Percentiles rank a stretch among this genome's conserved stretches.
Evolutionary conservation across 352 stramenopile genomes (phyloP).

Genomic region (Phytophthora capsici): DNA sequence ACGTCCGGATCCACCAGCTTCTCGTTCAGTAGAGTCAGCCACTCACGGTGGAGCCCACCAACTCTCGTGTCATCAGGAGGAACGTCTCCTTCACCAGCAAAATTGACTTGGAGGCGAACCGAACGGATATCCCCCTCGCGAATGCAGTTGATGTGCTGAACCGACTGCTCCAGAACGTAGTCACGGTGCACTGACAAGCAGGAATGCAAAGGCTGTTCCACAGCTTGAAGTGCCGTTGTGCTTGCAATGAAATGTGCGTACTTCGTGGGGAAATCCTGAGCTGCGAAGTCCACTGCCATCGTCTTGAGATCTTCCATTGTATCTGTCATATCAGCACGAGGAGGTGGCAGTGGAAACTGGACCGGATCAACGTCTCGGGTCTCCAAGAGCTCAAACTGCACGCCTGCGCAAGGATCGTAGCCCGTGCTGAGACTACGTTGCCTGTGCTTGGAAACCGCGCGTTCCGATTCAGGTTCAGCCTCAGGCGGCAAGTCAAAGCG

Average conservation of each 20-base stretch:
- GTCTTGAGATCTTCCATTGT: constrained; percentile 33
- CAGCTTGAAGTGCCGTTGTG: constrained; percentile 23
- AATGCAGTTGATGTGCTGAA: constrained; percentile 58
- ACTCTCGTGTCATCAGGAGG: constrained; percentile 51
- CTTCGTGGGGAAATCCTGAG: constrained; percentile 51
- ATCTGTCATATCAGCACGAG: constrained; percentile 23
- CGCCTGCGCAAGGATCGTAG: constrained; percentile 29
- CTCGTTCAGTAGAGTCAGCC: constrained; percentile 77
- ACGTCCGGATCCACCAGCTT: constrained; percentile 45
- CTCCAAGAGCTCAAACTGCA: constrained; percentile 45
- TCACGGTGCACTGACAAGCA: constrained; percentile 41
- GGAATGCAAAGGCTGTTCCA: background rate
- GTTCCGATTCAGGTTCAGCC: constrained; percentile 39
- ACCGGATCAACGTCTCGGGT: constrained; percentile 26
- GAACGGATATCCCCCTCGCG: constrained; percentile 45
- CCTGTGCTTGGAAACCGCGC: constrained; percentile 9
- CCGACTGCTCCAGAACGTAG: constrained; percentile 59
- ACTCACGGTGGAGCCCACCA: constrained; percentile 74
- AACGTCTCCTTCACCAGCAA: constrained; percentile 54
- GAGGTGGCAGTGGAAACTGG: constrained; percentile 32
- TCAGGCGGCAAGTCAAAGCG: constrained; percentile 35
- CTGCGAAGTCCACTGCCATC: constrained; percentile 27
- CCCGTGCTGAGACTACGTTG: constrained; percentile 35
- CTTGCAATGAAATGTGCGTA: constrained; percentile 52
- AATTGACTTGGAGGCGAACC: constrained; percentile 61